Evolutionary conservation across 2,329 filamentous ascomycete species (phyloP), one percentile per base, ranked within the genome.

Genomic region (Trichoderma pleuroti): DNA sequence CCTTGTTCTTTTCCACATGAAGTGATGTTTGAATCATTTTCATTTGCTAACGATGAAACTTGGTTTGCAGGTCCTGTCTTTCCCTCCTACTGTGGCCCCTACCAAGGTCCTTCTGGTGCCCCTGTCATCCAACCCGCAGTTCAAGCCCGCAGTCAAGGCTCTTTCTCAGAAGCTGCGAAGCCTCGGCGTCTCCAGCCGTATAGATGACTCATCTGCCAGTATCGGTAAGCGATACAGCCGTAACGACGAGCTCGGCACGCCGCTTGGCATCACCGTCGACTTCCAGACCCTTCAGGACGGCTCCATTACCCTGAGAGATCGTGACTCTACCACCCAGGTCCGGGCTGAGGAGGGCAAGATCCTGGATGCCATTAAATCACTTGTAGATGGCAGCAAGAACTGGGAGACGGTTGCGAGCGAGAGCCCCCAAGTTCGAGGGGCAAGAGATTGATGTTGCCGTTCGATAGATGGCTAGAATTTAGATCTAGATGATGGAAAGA

Each of bases 171-270:
- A 90, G 78, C 89, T 98, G 71, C 91, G 94, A 76, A 87, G 88
- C 64, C 82, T 92, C 68, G 92, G 92, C 70, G 86, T 98, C 69
- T 93, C 93, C 56, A 97, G 89, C 85, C 91, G 93, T 72, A 88
- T 98, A 46, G 96, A 98, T 78, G 93, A 96, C 81, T 97, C 93
- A 16, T 93, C 92, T 32, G 94, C 94, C 72, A 94, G 91, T 73
- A 98, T 98, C 76, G 95, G 95, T 80, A 97, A 97, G 86, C 92
- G 95, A 68, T 98, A 97, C 82, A 90, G 92, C 79, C 91, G 96
- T 77, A 98, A 98, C 80, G 95, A 98, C 81, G 95, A 98, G 84
- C 88, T 98, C 71, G 96, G 95, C 77, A 98, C 96, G 57, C 93
- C 95, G 9, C 91, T 98, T 74, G 95, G 94, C 79, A 91, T 98